Conservation (phyloP, 805 yeast genomes). For the Candida adriatica region DNA sequence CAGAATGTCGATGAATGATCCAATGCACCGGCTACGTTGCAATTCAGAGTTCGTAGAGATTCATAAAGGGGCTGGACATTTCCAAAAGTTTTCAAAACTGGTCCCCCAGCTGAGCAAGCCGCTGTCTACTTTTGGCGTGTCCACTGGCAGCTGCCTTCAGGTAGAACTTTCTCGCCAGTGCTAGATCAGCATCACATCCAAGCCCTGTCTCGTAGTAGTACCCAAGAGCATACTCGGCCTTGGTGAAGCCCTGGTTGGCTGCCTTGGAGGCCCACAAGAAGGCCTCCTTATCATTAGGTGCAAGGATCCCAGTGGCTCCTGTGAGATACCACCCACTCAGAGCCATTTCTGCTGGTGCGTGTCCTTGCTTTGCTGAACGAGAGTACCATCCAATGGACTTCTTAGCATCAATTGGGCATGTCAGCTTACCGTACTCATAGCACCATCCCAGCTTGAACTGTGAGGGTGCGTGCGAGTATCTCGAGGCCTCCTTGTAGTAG, state of each 20-base stretch:
- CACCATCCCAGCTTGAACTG: conserved; percentile 67
- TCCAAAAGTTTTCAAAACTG: conserved; percentile 1
- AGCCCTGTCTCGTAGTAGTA: conserved; percentile 62
- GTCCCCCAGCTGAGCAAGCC: conserved; percentile 9
- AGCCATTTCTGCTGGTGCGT: conserved; percentile 64
- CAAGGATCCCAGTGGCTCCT: conserved; percentile 50
- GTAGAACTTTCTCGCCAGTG: conserved; percentile 44
- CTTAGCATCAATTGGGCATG: conserved; percentile 44
- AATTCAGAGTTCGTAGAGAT: too few relatives aligned
- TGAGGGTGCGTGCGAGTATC: conserved; percentile 54
- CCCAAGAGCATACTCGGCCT: conserved; percentile 66
- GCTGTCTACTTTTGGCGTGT: conserved; percentile 46
- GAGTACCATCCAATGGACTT: conserved; percentile 71
- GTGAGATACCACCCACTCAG: conserved; percentile 74
- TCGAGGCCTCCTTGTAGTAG: conserved; percentile 53
- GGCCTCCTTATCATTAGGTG: conserved; percentile 56
- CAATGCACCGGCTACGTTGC: too few relatives aligned
- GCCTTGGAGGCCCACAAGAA: conserved; percentile 60
- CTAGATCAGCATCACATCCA: conserved; percentile 39
- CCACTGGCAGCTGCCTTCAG: conserved; percentile 56
- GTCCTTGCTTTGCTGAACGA: conserved; percentile 52
- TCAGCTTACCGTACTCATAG: conserved; percentile 62
- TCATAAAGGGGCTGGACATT: too few relatives aligned
- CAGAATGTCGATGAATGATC: too few relatives aligned
- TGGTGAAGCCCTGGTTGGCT: conserved; percentile 50